Evolutionary conservation across 345 rosid species (phyloP).

Genomic region (Luvunga scandens): DNA sequence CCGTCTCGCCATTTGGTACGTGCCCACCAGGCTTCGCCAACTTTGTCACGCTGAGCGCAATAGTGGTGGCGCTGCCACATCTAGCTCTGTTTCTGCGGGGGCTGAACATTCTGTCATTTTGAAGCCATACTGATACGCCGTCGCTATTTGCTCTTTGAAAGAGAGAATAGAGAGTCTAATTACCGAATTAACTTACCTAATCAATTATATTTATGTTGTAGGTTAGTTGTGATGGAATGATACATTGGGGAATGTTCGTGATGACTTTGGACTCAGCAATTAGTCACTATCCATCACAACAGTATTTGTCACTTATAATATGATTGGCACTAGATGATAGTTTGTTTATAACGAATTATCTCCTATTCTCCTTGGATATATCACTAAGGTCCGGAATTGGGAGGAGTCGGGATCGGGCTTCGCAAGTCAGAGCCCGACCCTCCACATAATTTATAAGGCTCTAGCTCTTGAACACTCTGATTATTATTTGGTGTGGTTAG

Average conservation of each 20-base stretch:
- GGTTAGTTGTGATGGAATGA: background rate
- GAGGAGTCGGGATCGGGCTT: too few species aligned
- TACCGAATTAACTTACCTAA: background rate
- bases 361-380: too few species aligned
- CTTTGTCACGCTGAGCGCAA: constrained; percentile 83
- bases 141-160: background rate
- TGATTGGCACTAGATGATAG: background rate
- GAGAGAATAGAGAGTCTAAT: background rate
- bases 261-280: background rate
- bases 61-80: constrained; percentile 23
- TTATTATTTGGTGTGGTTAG: too few species aligned
- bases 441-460: too few species aligned
- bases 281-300: background rate
- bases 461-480: too few species aligned
- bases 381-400: too few species aligned
- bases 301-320: background rate
- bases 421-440: too few species aligned
- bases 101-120: constrained; percentile 31
- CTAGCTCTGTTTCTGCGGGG: constrained; percentile 44
- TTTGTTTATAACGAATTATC: too few species aligned
- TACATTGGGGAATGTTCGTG: background rate
- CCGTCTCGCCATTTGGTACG: constrained; percentile 92
- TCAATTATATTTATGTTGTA: background rate
- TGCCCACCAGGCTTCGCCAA: constrained; percentile 94
- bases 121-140: background rate